Evolutionary conservation across 768 basidiomycete species (phyloP).

Genomic region (Leucocoprinus leucothites): DNA sequence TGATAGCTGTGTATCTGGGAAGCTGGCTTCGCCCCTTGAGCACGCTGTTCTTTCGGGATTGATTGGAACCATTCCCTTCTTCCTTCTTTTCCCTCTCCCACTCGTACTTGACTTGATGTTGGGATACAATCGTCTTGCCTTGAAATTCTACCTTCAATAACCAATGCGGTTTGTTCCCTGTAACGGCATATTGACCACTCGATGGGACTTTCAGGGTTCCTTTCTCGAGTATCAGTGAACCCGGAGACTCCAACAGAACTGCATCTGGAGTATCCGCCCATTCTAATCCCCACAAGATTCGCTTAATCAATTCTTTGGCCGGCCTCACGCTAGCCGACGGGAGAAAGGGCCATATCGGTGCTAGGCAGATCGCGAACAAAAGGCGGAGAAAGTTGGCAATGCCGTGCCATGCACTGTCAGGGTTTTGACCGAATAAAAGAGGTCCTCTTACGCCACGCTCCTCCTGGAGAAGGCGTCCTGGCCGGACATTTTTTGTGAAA

Average conservation of each 20-base stretch:
- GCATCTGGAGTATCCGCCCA: conserved; percentile 9
- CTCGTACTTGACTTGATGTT: background rate
- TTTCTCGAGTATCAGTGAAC: background rate
- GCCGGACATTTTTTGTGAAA: background rate
- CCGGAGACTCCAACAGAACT: background rate
- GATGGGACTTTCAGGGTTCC: background rate
- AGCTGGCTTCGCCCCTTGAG: background rate
- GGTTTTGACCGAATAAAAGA: conserved; percentile 7
- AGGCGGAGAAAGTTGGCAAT: conserved; percentile 4
- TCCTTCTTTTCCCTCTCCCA: background rate
- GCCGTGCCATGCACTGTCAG: background rate
- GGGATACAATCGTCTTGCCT: background rate
- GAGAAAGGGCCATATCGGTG: background rate
- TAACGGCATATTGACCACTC: conserved; percentile 7
- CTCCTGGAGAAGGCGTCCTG: conserved; percentile 3
- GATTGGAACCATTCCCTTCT: background rate
- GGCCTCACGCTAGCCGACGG: background rate
- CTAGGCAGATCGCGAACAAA: background rate
- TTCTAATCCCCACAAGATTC: conserved; percentile 2
- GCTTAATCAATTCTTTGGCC: background rate
- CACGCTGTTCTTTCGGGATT: background rate
- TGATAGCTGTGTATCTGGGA: conserved; percentile 4
- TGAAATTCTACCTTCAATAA: conserved; percentile 4
- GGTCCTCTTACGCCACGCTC: conserved; percentile 6
- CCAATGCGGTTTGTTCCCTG: conserved; percentile 5